Evolutionary conservation across 2,329 filamentous ascomycete species (phyloP).

Genomic region (Colletotrichum tabaci): DNA sequence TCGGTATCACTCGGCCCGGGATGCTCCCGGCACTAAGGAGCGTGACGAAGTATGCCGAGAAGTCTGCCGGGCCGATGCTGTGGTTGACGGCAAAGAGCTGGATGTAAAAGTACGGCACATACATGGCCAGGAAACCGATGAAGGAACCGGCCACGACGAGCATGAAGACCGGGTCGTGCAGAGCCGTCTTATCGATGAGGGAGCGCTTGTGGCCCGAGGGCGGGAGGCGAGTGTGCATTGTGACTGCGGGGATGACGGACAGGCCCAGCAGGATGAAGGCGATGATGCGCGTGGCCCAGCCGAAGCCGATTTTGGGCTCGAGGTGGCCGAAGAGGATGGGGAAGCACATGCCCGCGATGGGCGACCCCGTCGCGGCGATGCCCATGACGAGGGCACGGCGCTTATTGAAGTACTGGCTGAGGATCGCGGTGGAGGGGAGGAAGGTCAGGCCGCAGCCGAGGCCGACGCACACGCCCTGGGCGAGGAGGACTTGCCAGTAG

Average conservation of each 20-base stretch:
- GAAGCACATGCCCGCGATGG: constrained; percentile 59
- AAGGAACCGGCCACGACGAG: constrained; percentile 55
- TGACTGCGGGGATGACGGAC: constrained; percentile 53
- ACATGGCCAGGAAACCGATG: constrained; percentile 61
- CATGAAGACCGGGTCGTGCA: constrained; percentile 57
- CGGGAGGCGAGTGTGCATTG: constrained; percentile 56
- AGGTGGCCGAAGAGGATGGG: constrained; percentile 58
- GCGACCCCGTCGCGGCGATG: constrained; percentile 52
- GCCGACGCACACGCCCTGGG: constrained; percentile 57
- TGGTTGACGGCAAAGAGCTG: constrained; percentile 59
- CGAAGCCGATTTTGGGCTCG: constrained; percentile 67
- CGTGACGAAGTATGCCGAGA: constrained; percentile 59
- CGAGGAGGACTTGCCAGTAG: constrained; percentile 60
- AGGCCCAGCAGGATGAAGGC: constrained; percentile 60
- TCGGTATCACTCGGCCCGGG: constrained; percentile 61
- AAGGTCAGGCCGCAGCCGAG: constrained; percentile 54
- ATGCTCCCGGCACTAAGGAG: constrained; percentile 63
- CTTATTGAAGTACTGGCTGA: constrained; percentile 58
- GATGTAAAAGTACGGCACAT: constrained; percentile 65
- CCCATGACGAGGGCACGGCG: constrained; percentile 53
- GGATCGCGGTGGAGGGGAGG: constrained; percentile 54
- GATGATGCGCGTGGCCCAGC: constrained; percentile 64
- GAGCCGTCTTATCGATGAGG: constrained; percentile 55
- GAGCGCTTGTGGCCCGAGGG: constrained; percentile 48
- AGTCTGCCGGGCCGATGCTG: constrained; percentile 51